Evolutionary conservation across 257 asterid genomes (phyloP), one percentile per base, ranked within the genome.

Genomic region (Petunia axillaris): DNA sequence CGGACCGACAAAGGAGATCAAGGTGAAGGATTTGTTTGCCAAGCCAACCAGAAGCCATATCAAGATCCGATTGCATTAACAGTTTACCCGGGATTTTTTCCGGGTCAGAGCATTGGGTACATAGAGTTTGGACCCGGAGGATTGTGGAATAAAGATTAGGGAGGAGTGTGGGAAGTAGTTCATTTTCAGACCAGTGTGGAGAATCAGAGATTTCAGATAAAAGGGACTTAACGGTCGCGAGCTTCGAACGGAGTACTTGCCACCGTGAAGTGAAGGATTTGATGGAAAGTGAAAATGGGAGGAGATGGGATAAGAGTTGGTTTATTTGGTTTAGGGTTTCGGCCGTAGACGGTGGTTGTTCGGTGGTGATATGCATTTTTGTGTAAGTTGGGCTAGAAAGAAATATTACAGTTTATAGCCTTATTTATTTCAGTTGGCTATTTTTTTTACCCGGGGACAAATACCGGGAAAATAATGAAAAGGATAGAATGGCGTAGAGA

Each of bases 61-160:
- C 99, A 3, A 95, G 97, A 89, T 95, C 98, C 54, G 98, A 93
- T 81, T 95, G 99, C 99, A 95, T 95, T 16, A 95, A 85, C 0
- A 95, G 96, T 88, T 95, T 95, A 2, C 98, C 99, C 44, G 93
- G 90, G 59, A 77, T 55, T 84, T 81, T 75, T 15, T 83, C 64
- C 8, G 89, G 89, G 79, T 88, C 88, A 67, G 86, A 86, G 87
- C 93, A 91, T 79, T 79, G 89, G 46, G 15, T 62, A 76, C 87
- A 82, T 3, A 95, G 96, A 3, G 88, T 87, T 10, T 91, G 85
- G 25, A 87, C 67, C 52, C 99, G 95, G 82, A 79, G 81, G 71
- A 95, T 89, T 2, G 94, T 93, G 70, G 93, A 83, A 36, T 83
- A 86, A 2, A 93, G 50, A 43, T 88, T 85, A 1, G 97, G 95